Base-by-base conservation (phyloP, 2,329 filamentous ascomycete species). In the Zymoseptoria passerinii region DNA sequence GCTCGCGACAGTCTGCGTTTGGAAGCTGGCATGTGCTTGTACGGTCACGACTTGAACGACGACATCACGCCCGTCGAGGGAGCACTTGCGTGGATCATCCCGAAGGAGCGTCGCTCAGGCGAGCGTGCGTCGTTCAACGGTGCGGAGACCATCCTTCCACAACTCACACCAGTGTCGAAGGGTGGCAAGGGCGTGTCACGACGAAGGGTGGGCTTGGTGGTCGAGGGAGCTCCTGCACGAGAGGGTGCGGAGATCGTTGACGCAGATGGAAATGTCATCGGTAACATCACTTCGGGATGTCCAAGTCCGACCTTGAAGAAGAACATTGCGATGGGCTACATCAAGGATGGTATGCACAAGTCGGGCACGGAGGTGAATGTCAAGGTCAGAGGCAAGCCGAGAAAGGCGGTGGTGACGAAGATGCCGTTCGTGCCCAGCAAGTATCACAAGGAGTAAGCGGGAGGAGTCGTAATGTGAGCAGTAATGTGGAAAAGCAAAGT, bases 11-110 rank as follows among this genome's bases (percentile, higher is more conserved):
- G 88, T 61, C 83, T 99, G 60, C 86, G 94, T 52, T 84, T 99
- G 28, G 94, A 99, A 77, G 94, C 94, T 0, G 94, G 94, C 61
- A 95, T 99, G 92, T 99, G 94, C 75, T 82, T 99, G n/a, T 99
- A 99, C 76, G 94, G 94, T n/a, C 90, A 97, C 76, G 94, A 99
- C 73, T 83, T 99, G 44, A 86, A 95, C 72, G 92, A 96, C 58
- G 78, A 78, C 0, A 87, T 83, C 9, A 89, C 87, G 1, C 86
- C 87, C 1, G 84, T 87, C 4, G 82, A 85, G 70, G 86, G 82
- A 1, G 80, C 78, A 1, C 75, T 90, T 0, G 79, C 79, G 60
- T 99, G 94, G 92, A 83, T 96, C 69, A 86, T 99, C 60, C 86
- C 88, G 63, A 91, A 90, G 71, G 83, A 87, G 57, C 84, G 92